A percentile compares a stretch with the other conserved stretches of the same genome.
Conservation (phyloP, 495 filamentous ascomycete genomes). For the Gamarada debralockiae region DNA sequence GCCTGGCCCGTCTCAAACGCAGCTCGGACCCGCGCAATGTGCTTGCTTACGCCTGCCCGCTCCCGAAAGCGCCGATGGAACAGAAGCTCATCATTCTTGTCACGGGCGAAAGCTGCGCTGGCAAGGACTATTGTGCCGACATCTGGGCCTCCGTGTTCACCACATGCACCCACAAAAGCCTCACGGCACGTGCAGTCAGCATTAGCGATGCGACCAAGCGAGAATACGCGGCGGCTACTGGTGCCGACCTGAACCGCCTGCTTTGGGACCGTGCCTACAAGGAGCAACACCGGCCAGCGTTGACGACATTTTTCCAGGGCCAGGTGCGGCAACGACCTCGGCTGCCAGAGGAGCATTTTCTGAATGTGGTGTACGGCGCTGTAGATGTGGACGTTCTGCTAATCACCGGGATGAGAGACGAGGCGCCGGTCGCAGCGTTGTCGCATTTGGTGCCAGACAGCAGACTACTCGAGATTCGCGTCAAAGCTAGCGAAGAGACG, state of each 20-base stretch:
- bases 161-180: constrained; percentile 24
- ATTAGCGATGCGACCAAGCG: constrained; percentile 58
- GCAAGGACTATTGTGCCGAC: constrained; percentile 59
- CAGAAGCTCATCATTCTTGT: constrained; percentile 56
- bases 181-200: constrained; percentile 45
- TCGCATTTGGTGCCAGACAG: constrained; percentile 54
- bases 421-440: constrained; percentile 50
- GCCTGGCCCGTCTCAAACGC: constrained; percentile 51
- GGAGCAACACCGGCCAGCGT: constrained; percentile 52
- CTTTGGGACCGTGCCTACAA: constrained; percentile 55
- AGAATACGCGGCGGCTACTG: constrained; percentile 52
- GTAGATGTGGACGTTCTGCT: constrained; percentile 52
- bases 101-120: constrained; percentile 53
- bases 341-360: constrained; percentile 54
- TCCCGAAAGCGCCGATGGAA: constrained; percentile 34
- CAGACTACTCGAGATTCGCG: constrained; percentile 50
- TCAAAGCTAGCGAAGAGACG: constrained; percentile 42
- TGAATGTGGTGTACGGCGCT: constrained; percentile 39
- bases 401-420: constrained; percentile 65
- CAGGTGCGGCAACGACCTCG: constrained; percentile 42
- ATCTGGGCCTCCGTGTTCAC: constrained; percentile 46
- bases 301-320: constrained; percentile 50
- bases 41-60: constrained; percentile 51
- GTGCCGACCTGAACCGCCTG: constrained; percentile 46
- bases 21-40: constrained; percentile 48